Conservation (phyloP, 2,329 filamentous ascomycete species). For the Canariomyces notabilis region DNA sequence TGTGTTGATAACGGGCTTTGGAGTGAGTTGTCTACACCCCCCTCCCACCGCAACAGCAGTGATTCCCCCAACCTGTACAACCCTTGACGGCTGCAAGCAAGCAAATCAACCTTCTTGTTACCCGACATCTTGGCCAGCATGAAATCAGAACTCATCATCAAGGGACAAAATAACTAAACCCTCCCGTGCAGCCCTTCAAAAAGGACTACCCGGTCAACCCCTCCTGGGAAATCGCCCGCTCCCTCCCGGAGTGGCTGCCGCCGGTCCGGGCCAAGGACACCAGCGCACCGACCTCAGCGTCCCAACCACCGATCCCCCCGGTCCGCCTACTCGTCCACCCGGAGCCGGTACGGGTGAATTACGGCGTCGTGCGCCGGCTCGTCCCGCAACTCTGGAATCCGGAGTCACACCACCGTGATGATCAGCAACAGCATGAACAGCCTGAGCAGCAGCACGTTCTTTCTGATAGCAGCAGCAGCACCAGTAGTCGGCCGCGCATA, state of each 20-base stretch:
- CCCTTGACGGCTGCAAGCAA: not conserved
- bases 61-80: not conserved
- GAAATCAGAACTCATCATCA: not conserved
- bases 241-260: constrained; percentile 61
- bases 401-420: constrained; percentile 26
- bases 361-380: constrained; percentile 57
- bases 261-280: constrained; percentile 38
- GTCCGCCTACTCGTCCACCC: constrained; percentile 63
- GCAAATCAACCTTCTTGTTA: not conserved
- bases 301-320: constrained; percentile 31
- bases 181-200: constrained; percentile 62
- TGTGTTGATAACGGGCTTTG: constrained; percentile 42
- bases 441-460: constrained; percentile 12
- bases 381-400: constrained; percentile 64
- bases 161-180: not conserved
- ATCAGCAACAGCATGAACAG: not conserved
- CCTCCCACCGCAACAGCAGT: not conserved
- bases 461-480: not conserved
- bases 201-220: constrained; percentile 68
- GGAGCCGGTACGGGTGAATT: constrained; percentile 64
- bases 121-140: not conserved
- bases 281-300: constrained; percentile 24
- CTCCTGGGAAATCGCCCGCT: constrained; percentile 70
- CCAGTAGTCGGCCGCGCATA: constrained; percentile 34
- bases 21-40: constrained; percentile 38